Percentiles rank a stretch among this genome's conserved stretches.
These are phyloP conservation scores for Rhodamnia rubescens DNA, from an alignment of 345 rosid genomes.

Conservation along the genomic window DNA sequence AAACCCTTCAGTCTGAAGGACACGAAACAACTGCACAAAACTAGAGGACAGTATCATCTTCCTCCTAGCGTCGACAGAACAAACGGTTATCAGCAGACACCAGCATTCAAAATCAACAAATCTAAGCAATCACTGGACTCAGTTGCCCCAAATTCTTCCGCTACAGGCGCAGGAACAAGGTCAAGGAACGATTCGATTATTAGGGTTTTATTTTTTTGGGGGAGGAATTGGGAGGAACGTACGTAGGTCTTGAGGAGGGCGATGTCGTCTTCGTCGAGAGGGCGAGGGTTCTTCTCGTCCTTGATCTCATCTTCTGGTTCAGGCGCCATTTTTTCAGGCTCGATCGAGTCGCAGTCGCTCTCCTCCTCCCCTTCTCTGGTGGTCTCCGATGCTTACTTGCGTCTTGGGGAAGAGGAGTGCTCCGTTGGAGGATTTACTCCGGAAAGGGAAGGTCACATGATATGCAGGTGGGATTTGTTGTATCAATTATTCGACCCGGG, in stretches of 20 bases:
- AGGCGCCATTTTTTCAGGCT: conserved; percentile 16
- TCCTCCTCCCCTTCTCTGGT: not conserved
- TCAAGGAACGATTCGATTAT: not conserved
- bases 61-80: not conserved
- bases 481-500: not conserved
- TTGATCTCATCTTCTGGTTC: conserved; percentile 48
- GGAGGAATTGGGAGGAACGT: not conserved
- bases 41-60: not conserved
- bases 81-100: not conserved
- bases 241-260: conserved; percentile 95
- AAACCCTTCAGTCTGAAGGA: not conserved
- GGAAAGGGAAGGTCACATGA: not conserved
- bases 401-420: not conserved
- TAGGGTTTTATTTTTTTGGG: not conserved
- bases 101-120: not conserved
- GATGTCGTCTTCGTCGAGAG: conserved; percentile 84
- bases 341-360: not conserved
- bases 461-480: not conserved
- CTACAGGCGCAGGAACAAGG: not conserved
- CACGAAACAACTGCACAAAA: not conserved
- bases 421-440: too few species aligned
- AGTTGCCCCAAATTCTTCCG: not conserved
- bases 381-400: not conserved
- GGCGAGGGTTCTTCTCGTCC: conserved; percentile 88
- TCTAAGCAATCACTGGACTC: not conserved